Base-by-base conservation (phyloP, 1,284 basidiomycete species). In the Albatrellus sp. region DNA sequence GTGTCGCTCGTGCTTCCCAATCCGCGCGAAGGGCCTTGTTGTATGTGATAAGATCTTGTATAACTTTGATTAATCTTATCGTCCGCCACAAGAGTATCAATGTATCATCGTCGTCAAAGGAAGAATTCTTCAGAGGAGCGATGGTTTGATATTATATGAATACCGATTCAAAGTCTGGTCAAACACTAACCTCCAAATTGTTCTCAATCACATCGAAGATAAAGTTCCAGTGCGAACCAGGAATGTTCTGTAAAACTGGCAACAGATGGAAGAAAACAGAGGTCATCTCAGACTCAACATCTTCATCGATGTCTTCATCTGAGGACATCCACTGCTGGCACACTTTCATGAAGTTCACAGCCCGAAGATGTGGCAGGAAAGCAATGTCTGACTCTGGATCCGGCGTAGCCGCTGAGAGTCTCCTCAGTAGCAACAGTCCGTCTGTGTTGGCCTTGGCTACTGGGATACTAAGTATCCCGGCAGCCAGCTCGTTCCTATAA, bases 191-290 rank as follows among this genome's bases (percentile, higher is more conserved):
- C 70, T 94, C 90, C 1, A 98, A 67, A 52, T 90, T 91, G 44
- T 75, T 85, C 60, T 96, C 90, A 16, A 96, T 61, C 5, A 97
- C 63, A 58, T 98, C 92, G 57, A 91, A 92, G 13, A 96, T 80
- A 39, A 92, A 75, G 43, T 91, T 87, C 89, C 94, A 94, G 60
- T 98, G 96, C 0, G 73, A 70, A 0, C 96, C 96, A 4, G 77
- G 68, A 0, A 97, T 70, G 54, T 80, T 86, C 60, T 98, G 92
- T 43, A 98, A 65, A 40, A 98, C 86, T 0, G 94, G 91, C 1
- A 81, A 82, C 1, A 98, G 67, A 47, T 86, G 71, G 32, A 74
- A 63, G 56, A 91, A 90, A 1, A 97, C 60, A 48, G 80, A 63
- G 0, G 85, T 79, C 62, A 96, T 77, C 41, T 74, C 76, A 43